Evolutionary conservation across 108 stramenopile species (phyloP), one percentile per base, ranked within the genome.

Genomic region (Chaetoceros muelleri): DNA sequence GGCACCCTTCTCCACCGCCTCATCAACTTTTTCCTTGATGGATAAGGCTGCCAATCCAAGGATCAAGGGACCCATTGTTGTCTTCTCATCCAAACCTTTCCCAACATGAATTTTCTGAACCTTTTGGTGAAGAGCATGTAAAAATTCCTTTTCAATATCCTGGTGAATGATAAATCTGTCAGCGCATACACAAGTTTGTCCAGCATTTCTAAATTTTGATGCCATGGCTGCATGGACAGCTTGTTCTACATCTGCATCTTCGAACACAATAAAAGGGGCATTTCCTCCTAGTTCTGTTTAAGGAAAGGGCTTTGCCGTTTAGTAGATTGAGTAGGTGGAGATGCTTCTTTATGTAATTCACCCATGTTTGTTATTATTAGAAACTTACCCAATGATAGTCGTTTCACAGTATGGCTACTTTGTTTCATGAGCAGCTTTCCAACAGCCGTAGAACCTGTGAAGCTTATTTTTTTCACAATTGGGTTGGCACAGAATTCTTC

Each of bases 141-240:
- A 53, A 58, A 94, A 95, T 55, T 89, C 80, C 17, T 89, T 85
- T 28, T 85, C 67, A 40, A 94, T 62, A 16, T 74, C 71, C 21
- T 58, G 54, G 47, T 96, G 94, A 3, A 98, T 68, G 40, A 95
- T 48, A 55, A 98, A 88, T 16, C 94, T 80, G 75, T 95, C 94
- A 48, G 95, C 73, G 63, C 87, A 89, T 17, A 95, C 91, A 70
- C 96, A 98, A 0, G 95, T 91, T 73, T 98, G 96, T 1, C 94
- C 94, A 2, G 85, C 81, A 77, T 95, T 90, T 8, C 95, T 74
- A 68, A 89, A 98, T 61, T 95, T 95, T 57, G 78, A 63, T 2
- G 81, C 65, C 62, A 96, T 75, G 21, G 87, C 85, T 22, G 81
- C 85, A 23, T 59, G 52, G 3, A 95, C 82, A 23, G 95, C 94